Evolutionary conservation across 2,329 filamentous ascomycete genomes (phyloP).

Genomic region (Colletotrichum scovillei): DNA sequence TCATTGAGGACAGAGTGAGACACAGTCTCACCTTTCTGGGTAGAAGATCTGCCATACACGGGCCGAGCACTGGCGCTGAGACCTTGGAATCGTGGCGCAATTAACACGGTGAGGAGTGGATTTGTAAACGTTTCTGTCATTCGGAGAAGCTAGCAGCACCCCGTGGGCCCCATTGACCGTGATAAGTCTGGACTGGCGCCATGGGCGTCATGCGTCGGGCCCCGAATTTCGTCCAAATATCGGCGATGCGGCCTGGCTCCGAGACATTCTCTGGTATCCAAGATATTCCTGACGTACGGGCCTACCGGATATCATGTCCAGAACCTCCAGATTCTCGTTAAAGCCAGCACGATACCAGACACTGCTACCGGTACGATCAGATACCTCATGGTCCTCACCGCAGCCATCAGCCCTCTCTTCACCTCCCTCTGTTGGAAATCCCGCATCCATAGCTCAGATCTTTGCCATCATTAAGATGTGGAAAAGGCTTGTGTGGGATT

Average conservation of each 20-base stretch:
- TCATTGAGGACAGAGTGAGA: not conserved
- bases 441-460: not conserved
- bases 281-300: not conserved
- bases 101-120: not conserved
- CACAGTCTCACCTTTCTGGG: not conserved
- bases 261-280: not conserved
- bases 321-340: too few species aligned
- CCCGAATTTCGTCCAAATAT: not conserved
- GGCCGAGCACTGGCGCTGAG: not conserved
- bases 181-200: too few species aligned
- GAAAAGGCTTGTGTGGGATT: constrained; percentile 46
- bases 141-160: not conserved
- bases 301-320: not conserved
- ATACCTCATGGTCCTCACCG: not conserved
- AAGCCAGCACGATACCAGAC: not conserved
- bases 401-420: not conserved
- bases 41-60: not conserved
- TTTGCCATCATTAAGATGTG: constrained; percentile 43
- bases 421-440: not conserved
- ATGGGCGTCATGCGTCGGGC: too few species aligned
- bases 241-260: not conserved
- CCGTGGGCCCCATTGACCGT: too few species aligned
- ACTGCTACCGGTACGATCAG: not conserved
- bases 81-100: not conserved
- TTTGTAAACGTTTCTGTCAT: not conserved